Evolutionary conservation across 805 yeast species (phyloP), one percentile per base, ranked within the genome.

Genomic region (Yarrowia sp.): DNA sequence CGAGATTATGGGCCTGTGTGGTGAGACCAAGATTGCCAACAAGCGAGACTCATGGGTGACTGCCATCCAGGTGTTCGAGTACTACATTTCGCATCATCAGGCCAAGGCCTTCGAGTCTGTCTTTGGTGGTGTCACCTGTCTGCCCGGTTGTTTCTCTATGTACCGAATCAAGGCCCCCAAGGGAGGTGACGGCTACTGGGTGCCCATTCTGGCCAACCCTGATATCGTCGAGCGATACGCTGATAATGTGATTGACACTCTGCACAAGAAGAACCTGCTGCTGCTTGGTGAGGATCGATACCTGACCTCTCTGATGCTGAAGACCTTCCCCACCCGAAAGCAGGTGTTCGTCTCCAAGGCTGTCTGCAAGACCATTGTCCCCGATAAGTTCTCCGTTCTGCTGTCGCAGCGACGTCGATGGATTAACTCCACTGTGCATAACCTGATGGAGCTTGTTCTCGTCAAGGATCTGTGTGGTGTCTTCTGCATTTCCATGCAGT

Each of bases 351-450:
- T 92, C 13, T 86, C 96, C 2, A 91, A 90, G 72, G 97, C 97
- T 13, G 93, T 88, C 6, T 91, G 97, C 77, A 90, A 90, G 72
- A 92, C 97, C 1, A 76, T 89, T 66, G 97, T 86, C 21, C 97
- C 97, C 0, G 88, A 86, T 67, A 80, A 81, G 42, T 89, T 92
- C 70, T 80, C 75, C 63, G 94, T 92, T 61, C 77, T 92, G 65
- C 77, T 92, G 49, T 92, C 97, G 0, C 97, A 92, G 73, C 86
- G 97, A 73, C 89, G 97, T 77, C 87, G 97, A 73, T 92, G 97
- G 97, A 92, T 92, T 67, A 92, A 92, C 73, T 91, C 97, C 3
- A 92, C 97, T 0, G 94, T 92, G 25, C 97, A 92, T 73, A 92
- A 92, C 71, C 80, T 92, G 73, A 83, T 92, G 87, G 97, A 92